Base-by-base conservation (phyloP, 1,139 yeast genomes). In the Debaryomyces udenii region DNA sequence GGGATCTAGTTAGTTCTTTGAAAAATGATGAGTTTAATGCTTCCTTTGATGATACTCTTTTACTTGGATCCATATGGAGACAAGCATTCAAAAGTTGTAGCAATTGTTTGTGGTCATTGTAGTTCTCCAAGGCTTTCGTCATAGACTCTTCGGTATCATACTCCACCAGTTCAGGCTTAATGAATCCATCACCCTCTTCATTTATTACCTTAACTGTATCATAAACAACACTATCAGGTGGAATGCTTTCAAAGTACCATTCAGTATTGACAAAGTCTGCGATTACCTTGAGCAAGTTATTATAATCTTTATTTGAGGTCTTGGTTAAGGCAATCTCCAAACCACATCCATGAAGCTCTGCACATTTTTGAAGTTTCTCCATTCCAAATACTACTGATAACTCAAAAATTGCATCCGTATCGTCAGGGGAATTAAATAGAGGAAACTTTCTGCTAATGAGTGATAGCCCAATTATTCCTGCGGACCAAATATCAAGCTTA, bases 401-500 rank as follows among this genome's bases (percentile, higher is more conserved):
- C 59, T 93, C 99, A 29, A 90, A 74, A 38, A 93, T 62, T 0
- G 99, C 96, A 57, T 93, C 98, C 1, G 85, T 80, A 58, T 93
- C 99, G 63, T 93, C 98, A 2, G 87, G 81, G 3, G 96, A 88
- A 55, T 84, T 87, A 66, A 90, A 88, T 49, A 91, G 79, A 2
- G 97, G 96, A 60, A 89, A 89, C 49, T 93, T 74, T 46, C 91
- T 66, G 1, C 86, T 61, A 27, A 90, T 60, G 40, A 90, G 69
- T 35, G 95, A 84, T 44, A 90, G 68, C 22, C 90, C 77, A 49
- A 89, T 86, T 3, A 90, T 88, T 2, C 97, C 97, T 0, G 91
- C 95, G 2, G 96, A 84, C 97, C 97, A 90, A 11, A 89, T 78
- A 61, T 90, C 97, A 31, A 90, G 80, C 57, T 84, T 84, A 2